Evolutionary conservation across 768 basidiomycete species (phyloP).

Genomic region (Pleurotus platypus): DNA sequence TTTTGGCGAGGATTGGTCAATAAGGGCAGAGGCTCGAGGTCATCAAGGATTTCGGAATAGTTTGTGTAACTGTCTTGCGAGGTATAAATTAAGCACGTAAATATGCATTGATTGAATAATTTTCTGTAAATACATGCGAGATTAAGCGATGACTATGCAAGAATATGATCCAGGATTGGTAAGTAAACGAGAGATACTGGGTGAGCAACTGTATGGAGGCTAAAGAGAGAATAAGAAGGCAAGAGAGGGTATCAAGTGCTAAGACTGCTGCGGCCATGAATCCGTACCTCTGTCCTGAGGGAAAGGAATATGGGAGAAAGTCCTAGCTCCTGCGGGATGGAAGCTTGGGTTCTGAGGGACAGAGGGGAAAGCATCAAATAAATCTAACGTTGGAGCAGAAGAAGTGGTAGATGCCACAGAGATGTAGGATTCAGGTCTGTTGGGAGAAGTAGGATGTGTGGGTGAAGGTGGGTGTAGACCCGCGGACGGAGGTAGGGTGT

Average conservation of each 20-base stretch:
- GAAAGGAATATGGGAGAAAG: background rate
- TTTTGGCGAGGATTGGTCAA: no score
- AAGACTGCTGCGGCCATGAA: background rate
- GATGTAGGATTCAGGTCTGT: conserved; percentile 12
- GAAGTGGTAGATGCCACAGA: conserved; percentile 13
- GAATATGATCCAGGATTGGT: background rate
- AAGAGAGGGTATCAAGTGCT: background rate
- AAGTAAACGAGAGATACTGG: background rate
- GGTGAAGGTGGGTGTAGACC: conserved; percentile 10
- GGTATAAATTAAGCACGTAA: no score
- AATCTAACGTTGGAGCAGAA: conserved; percentile 46
- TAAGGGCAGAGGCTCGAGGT: no score
- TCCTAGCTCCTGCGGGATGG: background rate
- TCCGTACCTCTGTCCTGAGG: background rate
- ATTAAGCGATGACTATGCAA: conserved; percentile 1
- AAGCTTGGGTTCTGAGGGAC: conserved; percentile 44
- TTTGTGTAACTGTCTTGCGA: no score
- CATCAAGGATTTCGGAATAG: no score
- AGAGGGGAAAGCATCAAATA: conserved; percentile 72
- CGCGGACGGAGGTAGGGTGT: conserved; percentile 4
- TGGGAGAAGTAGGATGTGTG: conserved; percentile 6
- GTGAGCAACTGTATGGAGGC: background rate
- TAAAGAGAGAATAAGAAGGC: background rate
- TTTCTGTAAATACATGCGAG: conserved; percentile 1
- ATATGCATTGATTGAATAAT: no score